A percentile compares a stretch with the other conserved stretches of the same genome.
Conservation (phyloP, 805 yeast genomes). For the Metschnikowia proteae region DNA sequence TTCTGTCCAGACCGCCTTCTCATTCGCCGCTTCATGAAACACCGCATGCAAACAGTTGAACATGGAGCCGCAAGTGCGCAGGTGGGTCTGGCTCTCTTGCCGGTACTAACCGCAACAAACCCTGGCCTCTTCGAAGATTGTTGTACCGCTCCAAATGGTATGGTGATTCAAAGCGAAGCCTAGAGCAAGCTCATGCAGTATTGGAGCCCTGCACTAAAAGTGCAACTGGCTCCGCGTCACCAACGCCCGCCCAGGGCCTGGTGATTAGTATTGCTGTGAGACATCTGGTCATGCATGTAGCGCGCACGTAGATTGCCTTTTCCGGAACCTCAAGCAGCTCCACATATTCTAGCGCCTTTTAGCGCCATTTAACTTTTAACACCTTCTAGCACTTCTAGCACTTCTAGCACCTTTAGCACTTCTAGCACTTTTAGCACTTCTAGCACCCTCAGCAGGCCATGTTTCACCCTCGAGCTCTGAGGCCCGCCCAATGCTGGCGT, state of each 20-base stretch:
- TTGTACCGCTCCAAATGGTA: constrained; percentile 27
- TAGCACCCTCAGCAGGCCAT: background rate
- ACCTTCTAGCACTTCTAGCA: too few species aligned
- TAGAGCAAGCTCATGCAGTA: constrained; percentile 16
- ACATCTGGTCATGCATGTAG: constrained; percentile 18
- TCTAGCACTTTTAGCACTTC: background rate
- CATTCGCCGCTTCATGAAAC: background rate
- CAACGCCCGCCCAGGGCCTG: constrained; percentile 7
- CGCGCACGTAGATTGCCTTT: background rate
- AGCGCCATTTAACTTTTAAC: too few species aligned
- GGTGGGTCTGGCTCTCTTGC: background rate
- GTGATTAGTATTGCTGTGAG: constrained; percentile 29
- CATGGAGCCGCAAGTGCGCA: constrained; percentile 1
- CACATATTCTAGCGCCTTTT: too few species aligned
- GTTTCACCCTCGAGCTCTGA: background rate
- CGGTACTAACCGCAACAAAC: background rate
- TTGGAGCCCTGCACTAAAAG: background rate
- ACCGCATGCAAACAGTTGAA: background rate
- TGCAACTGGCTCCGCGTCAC: background rate
- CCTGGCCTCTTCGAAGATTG: constrained; percentile 34
- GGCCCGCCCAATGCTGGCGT: background rate
- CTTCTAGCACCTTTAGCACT: background rate
- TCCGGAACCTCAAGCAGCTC: too few species aligned
- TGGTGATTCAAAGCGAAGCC: constrained; percentile 36
- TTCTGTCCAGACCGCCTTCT: background rate